phyloP scores from a whole-genome alignment of 352 stramenopile genomes.

The Phytophthora palmivora region DNA sequence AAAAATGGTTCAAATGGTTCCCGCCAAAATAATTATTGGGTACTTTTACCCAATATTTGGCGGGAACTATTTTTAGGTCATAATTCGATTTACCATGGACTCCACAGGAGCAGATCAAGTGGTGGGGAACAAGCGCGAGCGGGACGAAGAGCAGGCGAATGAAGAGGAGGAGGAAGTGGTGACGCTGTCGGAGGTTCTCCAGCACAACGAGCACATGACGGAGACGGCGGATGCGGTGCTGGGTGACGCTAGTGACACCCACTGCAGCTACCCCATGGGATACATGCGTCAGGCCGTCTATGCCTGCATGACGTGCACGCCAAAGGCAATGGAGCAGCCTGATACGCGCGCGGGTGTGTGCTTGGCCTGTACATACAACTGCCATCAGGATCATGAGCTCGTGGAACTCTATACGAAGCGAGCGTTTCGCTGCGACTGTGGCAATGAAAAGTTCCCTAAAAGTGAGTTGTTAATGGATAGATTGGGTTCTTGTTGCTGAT shows the following conservation, averaged over 20 bases:
- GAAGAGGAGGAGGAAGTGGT: slow-evolving; percentile 60
- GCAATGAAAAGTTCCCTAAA: slow-evolving; percentile 64
- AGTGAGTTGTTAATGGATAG: slow-evolving; percentile 24
- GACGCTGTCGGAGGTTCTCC: slow-evolving; percentile 68
- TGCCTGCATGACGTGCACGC: slow-evolving; percentile 77
- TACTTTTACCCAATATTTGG: slow-evolving; percentile 14
- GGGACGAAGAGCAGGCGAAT: slow-evolving; percentile 18
- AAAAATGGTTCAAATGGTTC: slow-evolving; percentile 16
- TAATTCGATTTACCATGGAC: background rate
- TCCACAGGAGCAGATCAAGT: slow-evolving; percentile 1
- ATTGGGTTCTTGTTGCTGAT: background rate
- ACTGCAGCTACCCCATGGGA: slow-evolving; percentile 76
- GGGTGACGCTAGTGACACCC: slow-evolving; percentile 61
- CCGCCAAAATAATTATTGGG: slow-evolving; percentile 1
- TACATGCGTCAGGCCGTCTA: slow-evolving; percentile 76
- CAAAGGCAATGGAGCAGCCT: slow-evolving; percentile 37
- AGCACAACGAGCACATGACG: slow-evolving; percentile 59
- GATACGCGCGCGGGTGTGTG: slow-evolving; percentile 60
- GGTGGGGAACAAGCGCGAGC: slow-evolving; percentile 27
- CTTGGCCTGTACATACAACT: slow-evolving; percentile 78
- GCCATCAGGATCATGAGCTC: slow-evolving; percentile 78
- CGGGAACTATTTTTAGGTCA: slow-evolving; percentile 10
- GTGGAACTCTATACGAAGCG: slow-evolving; percentile 86
- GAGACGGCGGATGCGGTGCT: slow-evolving; percentile 70
- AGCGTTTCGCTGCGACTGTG: slow-evolving; percentile 77